Evolutionary conservation across 1,284 basidiomycete species (phyloP), one percentile per base, ranked within the genome.

Genomic region (Leccinum huronense): DNA sequence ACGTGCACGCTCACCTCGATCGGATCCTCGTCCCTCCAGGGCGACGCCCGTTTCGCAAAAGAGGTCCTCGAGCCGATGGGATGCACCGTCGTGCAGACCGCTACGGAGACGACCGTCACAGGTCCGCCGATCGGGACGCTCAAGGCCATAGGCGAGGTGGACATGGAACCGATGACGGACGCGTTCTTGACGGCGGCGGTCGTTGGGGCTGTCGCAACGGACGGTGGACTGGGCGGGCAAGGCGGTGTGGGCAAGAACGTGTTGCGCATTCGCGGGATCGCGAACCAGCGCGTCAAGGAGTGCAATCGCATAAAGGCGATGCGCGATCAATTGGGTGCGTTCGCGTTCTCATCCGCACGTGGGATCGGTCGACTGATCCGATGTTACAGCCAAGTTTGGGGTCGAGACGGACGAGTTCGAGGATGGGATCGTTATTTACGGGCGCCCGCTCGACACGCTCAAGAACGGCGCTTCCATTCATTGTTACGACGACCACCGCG

Each of bases 121-220:
- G 97, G 97, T 0, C 96, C 97, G 2, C 87, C 90, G 1, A 84
- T 99, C 57, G 87, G 88, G 66, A 93, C 93, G 7, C 84, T 98
- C 59, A 69, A 62, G 60, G 63, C 72, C 0, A 71, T 72, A 62
- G 94, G 94, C 45, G 84, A 89, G 69, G 88, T 98, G 30, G 95
- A 99, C 75, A 99, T 99, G 97, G 95, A 98, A 79, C 89, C 91
- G n/a, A 99, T 99, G 97, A 99, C 97, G 10, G 97, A 99, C 76
- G 97, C 96, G 6, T 99, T 99, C 83, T 85, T 99, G 77, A 98
- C 96, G 1, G 97, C 97, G 1, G 91, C 88, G 8, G 95, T 91
- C 2, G 81, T 99, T 16, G 94, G 95, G 59, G 96, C 97, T 62
- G 92, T 97, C 27, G 94, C 94, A 0, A 68, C 81, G 8, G 69